Base-by-base conservation (phyloP, 495 filamentous ascomycete species). In the Penicillium fimorum region DNA sequence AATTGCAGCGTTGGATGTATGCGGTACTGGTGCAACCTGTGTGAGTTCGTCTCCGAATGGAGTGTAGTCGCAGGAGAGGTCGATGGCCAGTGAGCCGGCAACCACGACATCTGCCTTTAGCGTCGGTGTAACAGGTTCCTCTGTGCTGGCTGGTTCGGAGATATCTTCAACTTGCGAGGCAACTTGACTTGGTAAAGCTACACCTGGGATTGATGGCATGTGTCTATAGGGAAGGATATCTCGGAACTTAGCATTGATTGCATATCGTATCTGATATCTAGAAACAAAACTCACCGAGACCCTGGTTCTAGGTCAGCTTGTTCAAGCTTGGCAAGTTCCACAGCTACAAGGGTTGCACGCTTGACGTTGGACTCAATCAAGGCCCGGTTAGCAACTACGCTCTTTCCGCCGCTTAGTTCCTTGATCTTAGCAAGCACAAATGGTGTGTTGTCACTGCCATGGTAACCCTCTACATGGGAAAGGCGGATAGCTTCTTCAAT, bases 21-120 rank as follows among this genome's bases (percentile, higher is more conserved):
- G 81, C 1, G 82, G 73, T 20, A 79, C 69, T 15, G 90, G 91
- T 8, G 71, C 59, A 17, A 64, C 64, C 15, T 65, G 58, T 13
- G 60, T 35, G 12, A 45, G 63, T 41, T 60, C 59, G 38, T 66
- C 66, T 20, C 54, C 48, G 38, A 73, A 63, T 37, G 83, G 80
- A 17, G 79, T 71, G 62, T 83, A 92, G 69, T 96, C 87, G 69
- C 94, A 97, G 59, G 86, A 86, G 18, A 93, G 70, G 69, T 98
- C 94, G 37, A 97, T 80, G 15, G 92, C 93, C 12, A 98, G 79
- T 10, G 90, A 91, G 37, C 94, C 94, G 38, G 92, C 90, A 35
- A 97, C 90, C 22, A 96, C 66, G n/a, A 97, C 76, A 56, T 91
- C 86, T 32, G 75, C 75, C 47, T 72, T 71, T 18, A 61, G 41